Conservation (phyloP, 495 filamentous ascomycete species). For the Saxophila tyrrhenica region DNA sequence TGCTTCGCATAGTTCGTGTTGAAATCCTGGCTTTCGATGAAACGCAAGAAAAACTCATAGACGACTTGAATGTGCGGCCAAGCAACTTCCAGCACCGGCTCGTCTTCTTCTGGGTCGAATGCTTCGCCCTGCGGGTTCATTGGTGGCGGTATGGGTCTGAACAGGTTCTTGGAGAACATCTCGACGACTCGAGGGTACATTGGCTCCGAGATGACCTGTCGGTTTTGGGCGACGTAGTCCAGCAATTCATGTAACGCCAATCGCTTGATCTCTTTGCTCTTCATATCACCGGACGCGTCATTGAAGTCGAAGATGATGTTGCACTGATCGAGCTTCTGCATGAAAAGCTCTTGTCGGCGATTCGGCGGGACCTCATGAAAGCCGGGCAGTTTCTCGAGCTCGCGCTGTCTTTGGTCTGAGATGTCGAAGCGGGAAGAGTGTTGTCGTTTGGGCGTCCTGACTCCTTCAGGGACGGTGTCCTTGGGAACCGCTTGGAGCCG, state of each 20-base stretch:
- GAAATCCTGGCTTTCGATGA: constrained; percentile 99
- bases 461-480: constrained; percentile 77
- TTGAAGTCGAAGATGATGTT: constrained; percentile 99
- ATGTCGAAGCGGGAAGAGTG: constrained; percentile 97
- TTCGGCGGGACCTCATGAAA: constrained; percentile 97
- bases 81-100: constrained; percentile 93
- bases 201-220: constrained; percentile 94
- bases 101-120: constrained; percentile 97
- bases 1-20: constrained; percentile 99
- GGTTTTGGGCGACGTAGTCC: constrained; percentile 97
- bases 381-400: constrained; percentile 94
- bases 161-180: constrained; percentile 99
- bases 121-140: constrained; percentile 97
- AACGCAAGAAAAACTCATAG: constrained; percentile 97
- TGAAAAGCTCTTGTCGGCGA: constrained; percentile 91
- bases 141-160: constrained; percentile 90
- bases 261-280: constrained; percentile 99
- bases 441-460: constrained; percentile 88
- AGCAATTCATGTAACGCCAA: constrained; percentile 91
- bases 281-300: constrained; percentile 96
- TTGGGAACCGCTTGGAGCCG: constrained; percentile 87
- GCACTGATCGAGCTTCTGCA: constrained; percentile 99
- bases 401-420: constrained; percentile 77
- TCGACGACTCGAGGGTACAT: constrained; percentile 99
- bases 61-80: constrained; percentile 99